Evolutionary conservation across 2,329 filamentous ascomycete species (phyloP), one percentile per base, ranked within the genome.

Genomic region (Aschersonia sp.): DNA sequence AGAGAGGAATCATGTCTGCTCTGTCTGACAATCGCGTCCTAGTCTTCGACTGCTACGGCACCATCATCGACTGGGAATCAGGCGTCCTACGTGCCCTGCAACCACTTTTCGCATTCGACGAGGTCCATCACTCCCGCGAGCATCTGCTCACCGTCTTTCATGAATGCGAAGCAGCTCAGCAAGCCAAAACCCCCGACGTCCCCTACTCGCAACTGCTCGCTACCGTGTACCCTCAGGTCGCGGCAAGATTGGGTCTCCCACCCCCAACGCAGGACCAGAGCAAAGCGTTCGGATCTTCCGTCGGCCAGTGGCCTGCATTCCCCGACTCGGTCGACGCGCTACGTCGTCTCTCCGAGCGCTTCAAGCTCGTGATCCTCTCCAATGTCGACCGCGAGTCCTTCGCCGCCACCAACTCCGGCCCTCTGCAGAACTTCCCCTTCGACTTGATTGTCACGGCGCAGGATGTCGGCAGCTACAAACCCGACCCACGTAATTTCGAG

Each of bases 11-110:
- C 5, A 47, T 47, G 46, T 5, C 46, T 28, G 44, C 12, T 10
- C 40, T 47, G 9, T 47, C 46, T 6, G 31, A 47, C 20, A 43
- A 47, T 41, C 43, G 35, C 42, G 46, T 44, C 50, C 75, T 87
- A 45, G 80, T 78, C 56, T 88, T 89, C 64, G 85, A 91, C 64
- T 80, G 84, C 67, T 89, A 85, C 62, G 84, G 85, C 61, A 91
- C 85, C 0, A 73, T 89, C 3, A 77, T 89, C 51, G 83, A 89
- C 68, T 88, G 83, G 84, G 82, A 88, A 61, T 60, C 67, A n/a
- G 83, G 83, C 50, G 74, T 87, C 49, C 62, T 74, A 46, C 53
- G 62, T 2, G 70, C 74, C 3, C 69, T 88, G 1, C 55, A 62
- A 30, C 70, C 75, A 0, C 57, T 77, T 10, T 43, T 48, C 3